Conservation (phyloP, 805 yeast genomes). For the Zygotorulaspora sp. region DNA sequence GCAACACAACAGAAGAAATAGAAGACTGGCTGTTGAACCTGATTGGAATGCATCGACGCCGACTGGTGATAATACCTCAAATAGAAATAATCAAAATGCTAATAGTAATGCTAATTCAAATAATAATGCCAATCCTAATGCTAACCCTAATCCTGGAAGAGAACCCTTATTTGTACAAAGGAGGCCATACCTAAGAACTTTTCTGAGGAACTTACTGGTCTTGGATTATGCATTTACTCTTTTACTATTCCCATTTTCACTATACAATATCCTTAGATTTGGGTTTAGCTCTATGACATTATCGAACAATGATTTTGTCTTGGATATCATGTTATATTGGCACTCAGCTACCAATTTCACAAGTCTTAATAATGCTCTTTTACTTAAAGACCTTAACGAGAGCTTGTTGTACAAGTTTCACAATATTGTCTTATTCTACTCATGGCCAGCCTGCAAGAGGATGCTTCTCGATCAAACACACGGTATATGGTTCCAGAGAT, state of each 20-base stretch:
- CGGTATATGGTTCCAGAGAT: constrained; percentile 6
- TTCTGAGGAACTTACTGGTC: constrained; percentile 26
- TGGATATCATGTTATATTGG: constrained; percentile 27
- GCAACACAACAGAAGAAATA: constrained; percentile 8
- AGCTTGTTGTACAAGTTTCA: constrained; percentile 33
- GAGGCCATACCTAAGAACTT: constrained; percentile 23
- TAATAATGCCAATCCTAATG: background rate
- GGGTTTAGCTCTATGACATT: constrained; percentile 31
- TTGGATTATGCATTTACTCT: constrained; percentile 30
- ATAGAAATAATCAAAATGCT: background rate
- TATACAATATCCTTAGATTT: constrained; percentile 29
- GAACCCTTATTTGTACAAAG: constrained; percentile 19
- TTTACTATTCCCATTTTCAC: constrained; percentile 32
- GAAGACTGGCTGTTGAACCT: background rate
- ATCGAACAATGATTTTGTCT: constrained; percentile 27
- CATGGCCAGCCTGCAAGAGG: constrained; percentile 18
- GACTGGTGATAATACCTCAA: background rate
- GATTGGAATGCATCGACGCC: background rate
- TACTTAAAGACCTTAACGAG: constrained; percentile 12
- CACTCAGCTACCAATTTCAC: constrained; percentile 20
- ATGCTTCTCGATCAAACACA: constrained; percentile 1
- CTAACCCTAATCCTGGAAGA: constrained; percentile 2
- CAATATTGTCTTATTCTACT: constrained; percentile 29
- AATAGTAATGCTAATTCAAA: background rate
- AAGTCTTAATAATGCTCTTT: constrained; percentile 25